These are phyloP conservation scores for Fusarium pseudograminearum DNA, from an alignment of 2,329 filamentous ascomycete species.

Conservation along the genomic window DNA sequence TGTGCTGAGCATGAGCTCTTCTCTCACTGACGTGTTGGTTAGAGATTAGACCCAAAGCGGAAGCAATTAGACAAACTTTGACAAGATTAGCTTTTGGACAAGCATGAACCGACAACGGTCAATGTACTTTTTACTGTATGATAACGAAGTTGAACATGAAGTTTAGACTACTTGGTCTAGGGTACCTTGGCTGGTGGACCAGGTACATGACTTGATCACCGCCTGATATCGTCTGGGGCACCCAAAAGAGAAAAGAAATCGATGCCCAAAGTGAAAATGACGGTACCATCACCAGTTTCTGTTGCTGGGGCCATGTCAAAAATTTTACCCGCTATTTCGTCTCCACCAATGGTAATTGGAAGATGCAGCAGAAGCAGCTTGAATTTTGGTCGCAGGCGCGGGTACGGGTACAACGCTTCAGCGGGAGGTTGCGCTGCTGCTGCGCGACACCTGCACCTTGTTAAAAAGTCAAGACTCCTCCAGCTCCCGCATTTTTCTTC, in stretches of 20 bases:
- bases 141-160: neutral
- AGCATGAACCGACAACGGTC: constrained; percentile 7
- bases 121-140: neutral
- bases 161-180: constrained; percentile 4
- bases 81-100: constrained; percentile 9
- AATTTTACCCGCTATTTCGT: constrained; percentile 46
- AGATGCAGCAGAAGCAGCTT: constrained; percentile 12
- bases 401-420: constrained; percentile 5
- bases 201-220: constrained; percentile 20
- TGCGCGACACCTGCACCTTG: neutral
- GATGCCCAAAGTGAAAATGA: constrained; percentile 41
- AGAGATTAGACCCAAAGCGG: constrained; percentile 18
- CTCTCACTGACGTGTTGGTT: constrained; percentile 22
- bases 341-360: constrained; percentile 16
- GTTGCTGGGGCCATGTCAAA: constrained; percentile 40
- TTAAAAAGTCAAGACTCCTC: constrained; percentile 41
- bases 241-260: constrained; percentile 21
- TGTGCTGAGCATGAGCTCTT: constrained; percentile 9
- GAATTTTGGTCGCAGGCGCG: constrained; percentile 17
- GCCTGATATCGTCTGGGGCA: constrained; percentile 28
- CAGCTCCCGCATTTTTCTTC: constrained; percentile 37
- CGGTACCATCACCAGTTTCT: constrained; percentile 40
- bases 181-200: constrained; percentile 12
- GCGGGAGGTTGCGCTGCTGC: neutral
- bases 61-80: constrained; percentile 30